Conservation (phyloP, 2,329 filamentous ascomycete genomes). For the Alternaria sp. region DNA sequence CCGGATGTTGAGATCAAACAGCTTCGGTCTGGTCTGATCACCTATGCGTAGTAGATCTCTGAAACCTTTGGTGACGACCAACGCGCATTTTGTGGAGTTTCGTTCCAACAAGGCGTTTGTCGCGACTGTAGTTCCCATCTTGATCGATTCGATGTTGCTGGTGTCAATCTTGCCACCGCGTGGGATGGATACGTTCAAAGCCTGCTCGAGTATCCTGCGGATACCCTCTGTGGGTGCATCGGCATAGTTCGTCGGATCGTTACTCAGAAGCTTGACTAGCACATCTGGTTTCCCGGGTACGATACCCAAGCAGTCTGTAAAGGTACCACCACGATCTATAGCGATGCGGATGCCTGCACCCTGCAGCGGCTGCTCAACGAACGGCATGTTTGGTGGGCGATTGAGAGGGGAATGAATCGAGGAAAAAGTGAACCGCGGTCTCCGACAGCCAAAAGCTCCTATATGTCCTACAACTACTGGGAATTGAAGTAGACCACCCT, state of each 20-base stretch:
- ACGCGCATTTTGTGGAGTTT: conserved; percentile 15
- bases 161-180: conserved; percentile 29
- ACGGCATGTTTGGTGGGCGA: conserved; percentile 8
- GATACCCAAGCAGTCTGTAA: conserved; percentile 34
- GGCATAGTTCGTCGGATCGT: conserved; percentile 38
- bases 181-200: conserved; percentile 20
- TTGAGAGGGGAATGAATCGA: not conserved
- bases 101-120: conserved; percentile 34
- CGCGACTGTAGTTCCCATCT: conserved; percentile 32
- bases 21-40: conserved; percentile 31
- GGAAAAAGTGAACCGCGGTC: not conserved
- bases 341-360: conserved; percentile 22
- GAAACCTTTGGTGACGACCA: conserved; percentile 29
- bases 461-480: not conserved
- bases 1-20: conserved; percentile 33
- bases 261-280: conserved; percentile 38
- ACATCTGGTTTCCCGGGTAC: conserved; percentile 31
- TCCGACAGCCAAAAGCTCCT: not conserved
- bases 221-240: conserved; percentile 45
- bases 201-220: conserved; percentile 36
- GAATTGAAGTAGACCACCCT: not conserved
- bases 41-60: conserved; percentile 31
- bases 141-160: conserved; percentile 24
- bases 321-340: conserved; percentile 39
- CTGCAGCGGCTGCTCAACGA: conserved; percentile 7